Evolutionary conservation across 1,139 yeast species (phyloP).

Genomic region (Taphrina populina): DNA sequence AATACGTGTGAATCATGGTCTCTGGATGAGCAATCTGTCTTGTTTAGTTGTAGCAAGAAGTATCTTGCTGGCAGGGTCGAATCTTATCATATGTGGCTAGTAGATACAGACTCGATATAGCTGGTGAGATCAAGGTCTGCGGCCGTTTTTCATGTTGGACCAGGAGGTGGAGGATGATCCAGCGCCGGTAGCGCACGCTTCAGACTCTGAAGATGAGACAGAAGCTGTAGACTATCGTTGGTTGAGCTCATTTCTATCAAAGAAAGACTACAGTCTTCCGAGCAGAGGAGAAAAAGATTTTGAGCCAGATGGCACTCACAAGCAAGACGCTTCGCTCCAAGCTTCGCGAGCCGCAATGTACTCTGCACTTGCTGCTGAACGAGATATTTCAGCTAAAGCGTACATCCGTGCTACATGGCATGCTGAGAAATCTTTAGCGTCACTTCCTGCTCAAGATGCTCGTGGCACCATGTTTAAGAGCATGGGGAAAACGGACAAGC

Average conservation of each 20-base stretch:
- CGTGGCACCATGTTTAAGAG: conserved; percentile 74
- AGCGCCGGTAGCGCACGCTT: not conserved
- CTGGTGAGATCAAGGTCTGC: too few species aligned
- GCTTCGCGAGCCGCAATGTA: conserved; percentile 72
- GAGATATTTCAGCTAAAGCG: conserved; percentile 57
- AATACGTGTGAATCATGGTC: too few species aligned
- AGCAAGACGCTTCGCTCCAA: conserved; percentile 56
- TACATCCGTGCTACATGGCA: conserved; percentile 52
- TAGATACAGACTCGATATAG: too few species aligned
- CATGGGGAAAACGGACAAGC: conserved; percentile 59
- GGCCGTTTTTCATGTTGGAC: too few species aligned
- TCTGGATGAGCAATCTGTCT: too few species aligned
- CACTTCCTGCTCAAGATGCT: conserved; percentile 53
- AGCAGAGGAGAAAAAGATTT: conserved; percentile 82
- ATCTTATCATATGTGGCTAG: too few species aligned
- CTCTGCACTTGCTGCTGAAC: conserved; percentile 57
- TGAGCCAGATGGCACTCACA: conserved; percentile 74
- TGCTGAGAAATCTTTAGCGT: conserved; percentile 48
- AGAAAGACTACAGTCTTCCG: conserved; percentile 54
- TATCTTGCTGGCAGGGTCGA: too few species aligned
- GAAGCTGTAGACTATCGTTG: conserved; percentile 31
- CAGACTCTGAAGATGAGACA: conserved; percentile 13
- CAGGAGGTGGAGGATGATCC: conserved; percentile 1
- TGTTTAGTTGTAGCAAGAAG: too few species aligned
- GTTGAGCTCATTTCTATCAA: not conserved